Percentiles rank a stretch among this genome's conserved stretches.
Evolutionary conservation across 176 grass and related monocot genomes (phyloP).

Genomic region (Themeda triandra): DNA sequence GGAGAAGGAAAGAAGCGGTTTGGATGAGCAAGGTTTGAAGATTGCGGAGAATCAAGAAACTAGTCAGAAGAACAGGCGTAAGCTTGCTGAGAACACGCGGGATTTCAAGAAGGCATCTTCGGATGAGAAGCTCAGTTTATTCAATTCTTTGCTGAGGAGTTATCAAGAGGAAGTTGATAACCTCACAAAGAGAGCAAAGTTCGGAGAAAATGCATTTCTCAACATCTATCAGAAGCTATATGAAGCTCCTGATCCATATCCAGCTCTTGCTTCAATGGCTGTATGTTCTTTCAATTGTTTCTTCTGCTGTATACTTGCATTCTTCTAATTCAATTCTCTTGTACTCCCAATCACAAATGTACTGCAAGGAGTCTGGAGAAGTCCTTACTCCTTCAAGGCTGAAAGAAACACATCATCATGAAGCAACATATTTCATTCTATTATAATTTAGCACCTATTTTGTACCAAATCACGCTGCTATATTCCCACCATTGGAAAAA

Average conservation of each 20-base stretch:
- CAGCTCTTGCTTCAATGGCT: slow-evolving; percentile 88
- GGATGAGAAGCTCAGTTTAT: slow-evolving; percentile 74
- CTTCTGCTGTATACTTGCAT: not conserved
- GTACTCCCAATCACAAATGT: not conserved
- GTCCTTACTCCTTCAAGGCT: not conserved
- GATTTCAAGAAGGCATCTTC: slow-evolving; percentile 97
- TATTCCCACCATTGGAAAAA: not conserved
- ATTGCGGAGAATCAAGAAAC: slow-evolving; percentile 98
- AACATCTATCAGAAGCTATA: slow-evolving; percentile 99
- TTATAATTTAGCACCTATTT: not conserved
- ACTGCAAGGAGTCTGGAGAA: not conserved
- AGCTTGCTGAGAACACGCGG: slow-evolving; percentile 89
- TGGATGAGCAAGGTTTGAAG: slow-evolving; percentile 98
- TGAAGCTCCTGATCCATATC: slow-evolving; percentile 99
- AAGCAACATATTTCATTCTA: slow-evolving; percentile 10
- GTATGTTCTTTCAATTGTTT: slow-evolving; percentile 54
- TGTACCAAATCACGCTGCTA: not conserved
- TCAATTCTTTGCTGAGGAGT: slow-evolving; percentile 73
- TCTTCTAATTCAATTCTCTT: slow-evolving; percentile 7
- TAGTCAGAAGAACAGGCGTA: slow-evolving; percentile 96
- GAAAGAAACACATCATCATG: slow-evolving; percentile 8
- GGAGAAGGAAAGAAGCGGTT: slow-evolving; percentile 72
- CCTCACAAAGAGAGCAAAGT: slow-evolving; percentile 98
- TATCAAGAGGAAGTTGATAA: slow-evolving; percentile 99
- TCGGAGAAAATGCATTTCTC: slow-evolving; percentile 99